Evolutionary conservation across 148 eudicot species (phyloP), one percentile per base, ranked within the genome.

Genomic region (Pouteria glomerata): DNA sequence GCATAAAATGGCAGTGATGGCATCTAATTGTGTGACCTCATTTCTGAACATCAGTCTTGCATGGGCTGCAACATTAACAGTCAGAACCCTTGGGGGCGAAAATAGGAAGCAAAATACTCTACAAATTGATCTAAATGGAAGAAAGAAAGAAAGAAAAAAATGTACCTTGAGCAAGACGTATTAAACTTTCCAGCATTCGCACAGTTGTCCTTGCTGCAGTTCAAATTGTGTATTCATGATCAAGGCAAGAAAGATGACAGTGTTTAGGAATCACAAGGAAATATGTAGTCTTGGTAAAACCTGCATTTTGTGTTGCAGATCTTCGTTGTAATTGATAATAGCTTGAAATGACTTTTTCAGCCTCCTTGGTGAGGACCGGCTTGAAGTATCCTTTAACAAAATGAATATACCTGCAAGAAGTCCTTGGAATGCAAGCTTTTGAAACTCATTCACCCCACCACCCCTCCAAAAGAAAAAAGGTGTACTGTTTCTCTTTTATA

Each of bases 11-110:
- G 99, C 99, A 39, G 99, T 83, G 64, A 95, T 71, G 41, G 99
- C 99, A 80, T 95, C 97, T 73, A 89, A 72, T 41, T 73, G 80
- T 51, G 88, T 89, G 29, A 95, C 99, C 83, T 92, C 90, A 66
- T 95, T 88, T 74, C 94, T 88, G 78, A 86, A 92, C 99, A 92
- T 92, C 69, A 95, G 80, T 68, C 97, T 95, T 30, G 99, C 99
- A 79, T 95, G 99, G 66, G 97, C 96, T 85, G 81, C 70, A 78
- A 70, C 15, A 69, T 56, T 14, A 23, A 35, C 1, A n/a, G 6
- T 19, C 27, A 33, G 0, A 55, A 70, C 27, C 34, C 24, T 24
- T 26, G 39, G 27, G 8, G 53, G 37, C 10, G 16, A n/a, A 44
- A 42, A 16, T 55, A 42, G 35, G 41, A 24, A 33, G 51, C 10